These are phyloP conservation scores for Diplodia mutila DNA, from an alignment of 2,329 filamentous ascomycete genomes.

Conservation along the genomic window DNA sequence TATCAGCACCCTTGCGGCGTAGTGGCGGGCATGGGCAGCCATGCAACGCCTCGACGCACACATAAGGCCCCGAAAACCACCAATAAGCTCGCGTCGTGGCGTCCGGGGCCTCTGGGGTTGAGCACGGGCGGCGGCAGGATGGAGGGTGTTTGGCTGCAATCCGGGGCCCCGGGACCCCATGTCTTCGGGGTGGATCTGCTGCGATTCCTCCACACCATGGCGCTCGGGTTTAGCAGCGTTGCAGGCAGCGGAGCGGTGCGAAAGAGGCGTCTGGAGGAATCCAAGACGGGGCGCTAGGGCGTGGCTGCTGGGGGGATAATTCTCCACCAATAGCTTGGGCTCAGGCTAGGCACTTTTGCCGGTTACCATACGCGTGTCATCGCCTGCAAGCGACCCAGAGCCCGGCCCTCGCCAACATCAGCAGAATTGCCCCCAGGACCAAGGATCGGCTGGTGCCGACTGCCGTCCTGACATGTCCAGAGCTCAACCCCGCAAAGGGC, in stretches of 20 bases:
- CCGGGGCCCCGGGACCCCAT: conserved; percentile 14
- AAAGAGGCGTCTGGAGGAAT: conserved; percentile 11
- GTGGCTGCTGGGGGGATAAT: neutral
- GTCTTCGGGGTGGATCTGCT: conserved; percentile 9
- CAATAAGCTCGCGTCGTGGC: neutral
- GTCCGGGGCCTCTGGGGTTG: conserved; percentile 6
- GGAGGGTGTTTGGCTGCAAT: conserved; percentile 4
- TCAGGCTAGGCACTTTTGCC: conserved; percentile 11
- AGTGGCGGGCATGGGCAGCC: conserved; percentile 7
- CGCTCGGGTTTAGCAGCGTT: neutral
- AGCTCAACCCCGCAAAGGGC: neutral
- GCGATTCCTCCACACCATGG: neutral
- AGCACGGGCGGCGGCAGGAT: neutral
- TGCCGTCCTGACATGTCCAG: neutral
- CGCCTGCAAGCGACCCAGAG: conserved; percentile 1
- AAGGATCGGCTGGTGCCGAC: neutral
- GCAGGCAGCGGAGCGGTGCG: neutral
- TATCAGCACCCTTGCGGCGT: conserved; percentile 20
- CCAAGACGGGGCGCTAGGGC: neutral
- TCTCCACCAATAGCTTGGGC: conserved; percentile 5
- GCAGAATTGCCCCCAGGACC: neutral
- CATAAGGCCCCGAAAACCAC: conserved; percentile 14
- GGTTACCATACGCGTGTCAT: neutral
- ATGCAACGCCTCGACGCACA: conserved; percentile 16
- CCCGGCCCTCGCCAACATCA: conserved; percentile 4